Percentiles rank a stretch among this genome's conserved stretches.
Conservation (phyloP, 169 alveolate species). For the Toxoplasma gondii region DNA sequence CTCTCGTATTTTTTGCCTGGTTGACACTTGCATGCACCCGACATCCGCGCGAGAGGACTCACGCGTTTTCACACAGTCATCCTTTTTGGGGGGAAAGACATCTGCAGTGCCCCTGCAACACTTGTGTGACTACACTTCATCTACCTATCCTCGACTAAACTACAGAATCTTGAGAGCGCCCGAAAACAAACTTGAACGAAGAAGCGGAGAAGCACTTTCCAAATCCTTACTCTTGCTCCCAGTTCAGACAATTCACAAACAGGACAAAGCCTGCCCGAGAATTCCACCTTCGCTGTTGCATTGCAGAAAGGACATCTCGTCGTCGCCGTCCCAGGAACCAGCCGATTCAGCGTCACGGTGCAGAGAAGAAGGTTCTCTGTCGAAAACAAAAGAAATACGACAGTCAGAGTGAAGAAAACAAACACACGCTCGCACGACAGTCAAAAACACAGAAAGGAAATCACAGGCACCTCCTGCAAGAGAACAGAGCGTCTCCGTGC, state of each 20-base stretch:
- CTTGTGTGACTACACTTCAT: no score
- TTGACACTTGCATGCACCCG: no score
- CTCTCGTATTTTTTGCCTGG: no score
- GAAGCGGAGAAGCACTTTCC: no score
- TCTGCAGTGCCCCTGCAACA: no score
- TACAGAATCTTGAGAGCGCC: no score
- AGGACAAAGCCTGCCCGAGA: slow-evolving; percentile 56
- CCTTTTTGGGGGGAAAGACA: no score
- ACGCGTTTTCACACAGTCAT: no score
- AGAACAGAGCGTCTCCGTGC: background rate
- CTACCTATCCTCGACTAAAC: no score
- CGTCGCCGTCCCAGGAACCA: slow-evolving; percentile 65
- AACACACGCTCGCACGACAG: background rate
- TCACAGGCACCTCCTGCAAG: background rate
- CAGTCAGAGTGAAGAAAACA: background rate
- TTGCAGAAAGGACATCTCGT: slow-evolving; percentile 69
- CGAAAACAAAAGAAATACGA: background rate
- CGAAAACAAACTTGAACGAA: no score
- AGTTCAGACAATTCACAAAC: slow-evolving; percentile 67
- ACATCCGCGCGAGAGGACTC: no score
- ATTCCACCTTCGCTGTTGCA: slow-evolving; percentile 60
- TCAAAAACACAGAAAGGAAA: background rate
- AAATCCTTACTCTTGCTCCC: slow-evolving; percentile 64
- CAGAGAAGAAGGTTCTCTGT: slow-evolving; percentile 58
- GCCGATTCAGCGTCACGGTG: slow-evolving; percentile 53